Evolutionary conservation across 257 asterid species (phyloP), one percentile per base, ranked within the genome.

Genomic region (Solanum okadae): DNA sequence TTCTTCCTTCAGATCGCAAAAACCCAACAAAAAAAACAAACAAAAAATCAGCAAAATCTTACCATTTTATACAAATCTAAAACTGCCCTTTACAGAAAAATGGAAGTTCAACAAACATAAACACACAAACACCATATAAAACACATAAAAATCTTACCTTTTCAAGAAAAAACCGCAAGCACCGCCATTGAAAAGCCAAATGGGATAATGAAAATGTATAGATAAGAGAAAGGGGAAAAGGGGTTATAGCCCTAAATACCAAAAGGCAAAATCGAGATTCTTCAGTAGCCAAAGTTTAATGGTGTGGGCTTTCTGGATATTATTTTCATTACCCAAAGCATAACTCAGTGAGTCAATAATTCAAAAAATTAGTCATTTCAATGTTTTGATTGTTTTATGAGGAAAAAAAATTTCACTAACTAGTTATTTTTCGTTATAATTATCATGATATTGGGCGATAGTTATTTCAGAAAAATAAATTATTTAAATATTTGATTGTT

Each of bases 241-340:
- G 59, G 86, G 56, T 73, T 29, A 81, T 70, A 86, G 89, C 91
- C 89, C 91, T 86, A 86, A 82, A 65, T 34, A 37, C 79, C 31
- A 34, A 71, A 31, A 31, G 40, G 78, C 40, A 35, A 73, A 34
- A 34, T 9, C 81, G 10, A 20, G 81, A 86, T 86, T 72, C 88
- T 86, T 86, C 78, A 59, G 40, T 65, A 15, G 20, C 81, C 87
- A 63, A 67, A 65, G 70, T 65, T 65, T 86, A 86, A 75, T 86
- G 82, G 88, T 86, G 81, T 65, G 88, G 56, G 88, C 82, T 77
- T 73, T 77, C 84, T 77, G 61, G 83, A 86, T 86, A 76, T 86
- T 68, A 67, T n/a, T 85, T 61, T 38, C 56, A 8, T 71, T 68
- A 61, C 34, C 49, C 70, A 68, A 61, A 8, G 8, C 29, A 22